Percentiles rank a stretch among this genome's conserved stretches.
Conservation (phyloP, 177 flowering plant species). For the Telopea speciosissima region DNA sequence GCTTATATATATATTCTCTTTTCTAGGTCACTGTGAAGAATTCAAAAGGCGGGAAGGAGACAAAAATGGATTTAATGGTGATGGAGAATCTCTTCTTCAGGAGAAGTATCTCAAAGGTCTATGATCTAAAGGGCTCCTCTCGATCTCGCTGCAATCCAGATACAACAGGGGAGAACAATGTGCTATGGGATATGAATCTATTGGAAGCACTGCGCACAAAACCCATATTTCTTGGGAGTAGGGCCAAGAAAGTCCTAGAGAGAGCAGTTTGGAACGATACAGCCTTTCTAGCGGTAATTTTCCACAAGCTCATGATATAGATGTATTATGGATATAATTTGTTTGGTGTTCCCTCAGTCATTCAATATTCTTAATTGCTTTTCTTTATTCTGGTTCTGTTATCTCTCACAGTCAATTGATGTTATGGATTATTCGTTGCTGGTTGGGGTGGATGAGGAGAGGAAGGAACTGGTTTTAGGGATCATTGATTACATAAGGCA, state of each 20-base stretch:
- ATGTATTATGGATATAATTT: background rate
- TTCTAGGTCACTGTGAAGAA: constrained; percentile 67
- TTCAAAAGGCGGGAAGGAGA: constrained; percentile 74
- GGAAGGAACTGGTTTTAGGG: constrained; percentile 85
- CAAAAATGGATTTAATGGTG: constrained; percentile 91
- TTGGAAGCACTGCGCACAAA: constrained; percentile 74
- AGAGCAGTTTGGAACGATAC: constrained; percentile 99
- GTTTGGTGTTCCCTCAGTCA: too few relatives aligned
- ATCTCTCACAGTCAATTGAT: constrained; percentile 72
- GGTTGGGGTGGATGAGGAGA: constrained; percentile 88
- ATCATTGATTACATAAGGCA: constrained; percentile 96
- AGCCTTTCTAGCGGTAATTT: constrained; percentile 77
- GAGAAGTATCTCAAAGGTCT: constrained; percentile 67
- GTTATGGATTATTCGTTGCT: constrained; percentile 97
- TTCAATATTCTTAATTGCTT: background rate
- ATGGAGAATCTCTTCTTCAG: constrained; percentile 93
- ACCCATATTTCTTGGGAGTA: constrained; percentile 92
- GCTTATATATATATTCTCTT: background rate
- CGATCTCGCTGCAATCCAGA: constrained; percentile 85
- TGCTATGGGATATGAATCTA: constrained; percentile 76
- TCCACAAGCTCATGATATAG: background rate
- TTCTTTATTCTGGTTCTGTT: background rate
- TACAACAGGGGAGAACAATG: constrained; percentile 63
- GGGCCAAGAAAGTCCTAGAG: constrained; percentile 79
- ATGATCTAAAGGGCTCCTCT: constrained; percentile 92